Evolutionary conservation across 352 stramenopile genomes (phyloP), one percentile per base, ranked within the genome.

Genomic region (Pythium biforme): DNA sequence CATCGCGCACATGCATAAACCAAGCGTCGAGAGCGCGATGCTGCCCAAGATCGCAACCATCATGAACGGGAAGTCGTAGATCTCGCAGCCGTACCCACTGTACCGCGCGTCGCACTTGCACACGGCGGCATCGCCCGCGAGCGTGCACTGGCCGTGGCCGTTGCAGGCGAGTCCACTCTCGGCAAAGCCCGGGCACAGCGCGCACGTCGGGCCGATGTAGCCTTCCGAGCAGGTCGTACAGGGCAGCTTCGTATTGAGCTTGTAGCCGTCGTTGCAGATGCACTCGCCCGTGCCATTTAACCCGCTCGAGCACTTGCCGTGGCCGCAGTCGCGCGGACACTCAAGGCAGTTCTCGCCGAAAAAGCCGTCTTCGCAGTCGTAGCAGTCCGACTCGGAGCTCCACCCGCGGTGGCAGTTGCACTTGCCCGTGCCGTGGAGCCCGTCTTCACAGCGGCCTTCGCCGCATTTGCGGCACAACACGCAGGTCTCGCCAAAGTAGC

Each of bases 1-100:
- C 86, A 95, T 95, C 10, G 84, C 89, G 60, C 83, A 93, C 86
- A 95, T 95, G 31, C 83, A 95, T 57, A 95, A 88, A 19, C 86
- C 84, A 19, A 93, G 69, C 23, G 86, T 92, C 39, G 86, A 92
- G 7, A 95, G 59, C 12, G 83, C 86, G 47, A 95, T 90, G 10
- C 72, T 89, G 1, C 86, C 83, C 19, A 95, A 56, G 62, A 90
- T 86, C 12, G 79, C 74, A 15, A 93, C 83, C 83, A 93, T 93
- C 20, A 84, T 71, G 43, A 93, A 80, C 37, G 86, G 86, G 54
- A 95, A 95, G 63, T 95, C 86, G 68, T 95, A 95, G 46, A 86
- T 78, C 60, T 95, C 86, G 49, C 86, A 95, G 11, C 75, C 78
- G 27, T 76, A 66, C 3, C 86, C 86, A 25, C 77, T 83, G 62